Evolutionary conservation across 139 green algal species (phyloP).

Genomic region (Auxenochlorella protothecoides): DNA sequence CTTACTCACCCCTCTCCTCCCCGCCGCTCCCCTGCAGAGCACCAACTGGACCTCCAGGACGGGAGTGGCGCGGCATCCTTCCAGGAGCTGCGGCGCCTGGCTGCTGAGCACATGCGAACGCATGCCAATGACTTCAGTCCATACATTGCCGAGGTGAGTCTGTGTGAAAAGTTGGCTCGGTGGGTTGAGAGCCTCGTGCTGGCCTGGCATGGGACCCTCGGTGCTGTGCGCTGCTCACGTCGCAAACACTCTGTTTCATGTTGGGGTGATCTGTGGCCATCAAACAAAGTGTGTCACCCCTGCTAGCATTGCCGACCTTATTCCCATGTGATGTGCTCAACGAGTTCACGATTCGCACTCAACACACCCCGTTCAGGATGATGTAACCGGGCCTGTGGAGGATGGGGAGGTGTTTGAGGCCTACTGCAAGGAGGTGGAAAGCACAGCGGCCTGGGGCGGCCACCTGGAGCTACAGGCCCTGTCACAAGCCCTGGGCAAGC

Average conservation of each 20-base stretch:
- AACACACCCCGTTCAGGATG: slow-evolving; percentile 11
- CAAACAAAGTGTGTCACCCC: no score
- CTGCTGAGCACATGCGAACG: slow-evolving; percentile 63
- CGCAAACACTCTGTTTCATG: slow-evolving; percentile 17
- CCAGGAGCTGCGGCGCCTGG: slow-evolving; percentile 44
- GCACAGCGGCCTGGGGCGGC: slow-evolving; percentile 79
- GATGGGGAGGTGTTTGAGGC: slow-evolving; percentile 35
- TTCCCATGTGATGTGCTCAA: no score
- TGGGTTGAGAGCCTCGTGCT: no score
- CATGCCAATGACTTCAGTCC: slow-evolving; percentile 51
- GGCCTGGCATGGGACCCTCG: no score
- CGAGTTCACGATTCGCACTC: no score
- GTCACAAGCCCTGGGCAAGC: slow-evolving; percentile 8
- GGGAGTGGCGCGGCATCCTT: slow-evolving; percentile 12
- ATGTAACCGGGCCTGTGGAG: background rate
- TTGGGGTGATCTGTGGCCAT: no score
- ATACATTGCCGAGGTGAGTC: slow-evolving; percentile 33
- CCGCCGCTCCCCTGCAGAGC: slow-evolving; percentile 23
- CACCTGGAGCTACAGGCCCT: slow-evolving; percentile 83
- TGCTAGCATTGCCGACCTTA: no score
- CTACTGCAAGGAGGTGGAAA: slow-evolving; percentile 66
- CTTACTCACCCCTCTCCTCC: background rate
- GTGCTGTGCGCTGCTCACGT: no score
- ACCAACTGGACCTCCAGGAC: slow-evolving; percentile 54
- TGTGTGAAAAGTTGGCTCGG: no score